Percentiles rank a stretch among this genome's conserved stretches.
These are phyloP conservation scores for Aspergillus melleus DNA, from an alignment of 2,329 filamentous ascomycete genomes.

Conservation along the genomic window DNA sequence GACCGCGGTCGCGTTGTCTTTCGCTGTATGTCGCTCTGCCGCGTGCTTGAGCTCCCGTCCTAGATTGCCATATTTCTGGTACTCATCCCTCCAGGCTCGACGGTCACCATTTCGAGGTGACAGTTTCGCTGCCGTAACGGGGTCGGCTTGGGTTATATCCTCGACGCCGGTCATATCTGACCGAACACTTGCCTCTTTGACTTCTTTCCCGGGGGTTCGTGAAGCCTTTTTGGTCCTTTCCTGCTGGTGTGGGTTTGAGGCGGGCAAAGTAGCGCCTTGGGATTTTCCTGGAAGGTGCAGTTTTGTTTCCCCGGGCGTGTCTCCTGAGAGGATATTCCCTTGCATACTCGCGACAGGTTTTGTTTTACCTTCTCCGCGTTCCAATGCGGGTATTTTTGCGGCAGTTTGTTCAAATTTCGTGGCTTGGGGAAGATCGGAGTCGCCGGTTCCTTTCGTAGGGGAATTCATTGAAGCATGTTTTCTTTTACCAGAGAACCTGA, in stretches of 20 bases:
- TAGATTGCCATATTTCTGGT: slow-evolving; percentile 42
- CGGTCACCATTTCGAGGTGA: slow-evolving; percentile 39
- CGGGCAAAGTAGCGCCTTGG: slow-evolving; percentile 34
- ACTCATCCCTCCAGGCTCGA: slow-evolving; percentile 45
- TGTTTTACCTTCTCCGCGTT: slow-evolving; percentile 17
- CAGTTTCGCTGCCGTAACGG: slow-evolving; percentile 24
- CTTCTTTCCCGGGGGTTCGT: slow-evolving; percentile 46
- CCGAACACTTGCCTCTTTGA: slow-evolving; percentile 38
- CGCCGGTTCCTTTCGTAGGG: slow-evolving; percentile 23
- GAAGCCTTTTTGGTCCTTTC: slow-evolving; percentile 30
- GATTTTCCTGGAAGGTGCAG: slow-evolving; percentile 34
- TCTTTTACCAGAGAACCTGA: slow-evolving; percentile 45
- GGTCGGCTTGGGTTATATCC: slow-evolving; percentile 39
- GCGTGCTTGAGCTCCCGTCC: slow-evolving; percentile 50
- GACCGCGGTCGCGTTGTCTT: slow-evolving; percentile 26
- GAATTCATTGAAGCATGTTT: slow-evolving; percentile 29
- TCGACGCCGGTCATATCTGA: slow-evolving; percentile 43
- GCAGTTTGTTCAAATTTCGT: slow-evolving; percentile 20
- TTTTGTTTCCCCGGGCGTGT: slow-evolving; percentile 37
- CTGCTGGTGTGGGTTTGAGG: slow-evolving; percentile 29
- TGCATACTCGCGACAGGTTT: slow-evolving; percentile 26
- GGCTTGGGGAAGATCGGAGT: slow-evolving; percentile 19
- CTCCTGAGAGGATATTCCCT: slow-evolving; percentile 27
- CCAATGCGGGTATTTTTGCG: slow-evolving; percentile 13
- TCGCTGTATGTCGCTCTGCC: slow-evolving; percentile 37